Evolutionary conservation across 169 alveolate species (phyloP), one percentile per base, ranked within the genome.

Genomic region (Plasmodium gonderi): DNA sequence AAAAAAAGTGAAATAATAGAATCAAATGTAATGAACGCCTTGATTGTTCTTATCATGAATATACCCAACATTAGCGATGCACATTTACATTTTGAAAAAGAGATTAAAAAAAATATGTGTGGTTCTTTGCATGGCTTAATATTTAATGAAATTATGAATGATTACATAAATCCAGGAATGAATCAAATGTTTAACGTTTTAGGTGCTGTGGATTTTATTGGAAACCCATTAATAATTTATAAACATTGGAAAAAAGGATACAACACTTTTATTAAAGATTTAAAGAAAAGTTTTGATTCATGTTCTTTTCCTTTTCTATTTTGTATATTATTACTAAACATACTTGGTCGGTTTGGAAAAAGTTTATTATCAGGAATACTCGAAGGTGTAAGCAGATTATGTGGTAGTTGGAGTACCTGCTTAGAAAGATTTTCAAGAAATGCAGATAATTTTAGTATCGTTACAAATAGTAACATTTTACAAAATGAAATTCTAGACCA

Each of bases 161-260:
- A 96, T 40, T 95, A 95, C 79, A 83, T 94, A 76, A 94, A 83
- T 31, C 95, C 94, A 45, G 94, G 96, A 12, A 94, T 95, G 75
- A 95, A 94, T 44, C 96, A 95, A 91, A 92, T 94, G 83, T 94
- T 94, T 94, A 94, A 95, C 67, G 96, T 95, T 72, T 95, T 95
- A 29, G 96, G 97, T 54, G 97, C 97, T 12, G 93, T 95, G 0
- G 97, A 95, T 65, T 95, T 95, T 68, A 95, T 95, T 20, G 97
- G 97, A 44, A 95, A 95, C 90, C 97, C 97, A 40, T 93, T 94
- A 92, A 94, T 92, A 17, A 94, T 95, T 14, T 78, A 93, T 80
- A 94, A 94, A 75, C 97, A 94, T 78, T 95, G 97, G 96, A 80
- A 94, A 74, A 91, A 92, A 38, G 97, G 96, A 1, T 87, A 81